Evolutionary conservation across 768 basidiomycete species (phyloP).

Genomic region (Tulasnella sp.): DNA sequence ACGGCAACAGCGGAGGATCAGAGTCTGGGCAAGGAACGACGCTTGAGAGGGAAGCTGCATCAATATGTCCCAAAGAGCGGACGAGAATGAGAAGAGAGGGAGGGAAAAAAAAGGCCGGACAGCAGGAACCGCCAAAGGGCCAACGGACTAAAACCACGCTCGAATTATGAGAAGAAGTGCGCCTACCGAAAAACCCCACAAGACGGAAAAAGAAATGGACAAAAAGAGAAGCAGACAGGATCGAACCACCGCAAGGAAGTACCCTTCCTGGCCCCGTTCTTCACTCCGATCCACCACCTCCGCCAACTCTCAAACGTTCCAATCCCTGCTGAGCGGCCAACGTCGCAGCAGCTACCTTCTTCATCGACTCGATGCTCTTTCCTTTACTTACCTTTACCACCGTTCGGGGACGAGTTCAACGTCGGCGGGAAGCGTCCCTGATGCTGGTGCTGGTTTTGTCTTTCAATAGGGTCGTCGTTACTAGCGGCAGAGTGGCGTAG

Average conservation of each 20-base stretch:
- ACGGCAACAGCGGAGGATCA: neutral
- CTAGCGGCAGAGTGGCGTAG: neutral
- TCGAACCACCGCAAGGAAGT: neutral
- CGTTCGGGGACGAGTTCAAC: neutral
- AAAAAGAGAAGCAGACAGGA: neutral
- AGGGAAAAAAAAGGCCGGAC: neutral
- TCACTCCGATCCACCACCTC: neutral
- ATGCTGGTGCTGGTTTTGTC: slow-evolving; percentile 18
- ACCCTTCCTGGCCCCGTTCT: neutral
- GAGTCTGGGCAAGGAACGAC: too few species aligned
- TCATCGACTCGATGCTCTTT: neutral
- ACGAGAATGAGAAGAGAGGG: neutral
- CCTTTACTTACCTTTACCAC: slow-evolving; percentile 18
- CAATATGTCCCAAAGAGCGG: neutral
- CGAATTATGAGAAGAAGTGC: neutral
- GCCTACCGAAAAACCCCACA: neutral
- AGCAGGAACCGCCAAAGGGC: neutral
- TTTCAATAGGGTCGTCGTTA: slow-evolving; percentile 22
- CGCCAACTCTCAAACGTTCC: neutral
- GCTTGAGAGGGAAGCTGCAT: neutral
- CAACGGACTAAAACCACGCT: neutral
- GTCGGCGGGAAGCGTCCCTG: neutral
- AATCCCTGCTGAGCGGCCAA: neutral
- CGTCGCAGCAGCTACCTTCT: neutral
- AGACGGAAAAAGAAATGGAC: neutral